Evolutionary conservation across 2,329 filamentous ascomycete genomes (phyloP), one percentile per base, ranked within the genome.

Genomic region (Massarina eburnea): DNA sequence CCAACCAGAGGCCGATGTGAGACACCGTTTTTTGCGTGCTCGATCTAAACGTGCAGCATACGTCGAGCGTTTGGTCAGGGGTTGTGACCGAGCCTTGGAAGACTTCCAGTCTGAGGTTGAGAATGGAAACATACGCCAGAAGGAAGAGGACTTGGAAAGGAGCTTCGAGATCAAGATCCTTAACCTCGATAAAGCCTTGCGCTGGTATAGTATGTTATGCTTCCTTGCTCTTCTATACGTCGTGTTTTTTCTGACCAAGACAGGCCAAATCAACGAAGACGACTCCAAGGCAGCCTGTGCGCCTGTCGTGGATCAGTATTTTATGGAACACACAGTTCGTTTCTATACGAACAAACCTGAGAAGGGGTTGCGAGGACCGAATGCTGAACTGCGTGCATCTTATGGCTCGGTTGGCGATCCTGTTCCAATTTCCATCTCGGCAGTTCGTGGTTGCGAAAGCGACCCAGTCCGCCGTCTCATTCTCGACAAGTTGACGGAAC

Each of bases 271-370:
- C 7, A 34, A 35, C 22, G 37, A 33, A 3, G 27, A 44, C 15
- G 49, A 52, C 22, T 40, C 26, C 39, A 33, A 40, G 10, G 37
- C 38, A 6, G 39, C 42, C 4, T 18, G 37, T 10, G 45, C 49
- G 14, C 42, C 41, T 8, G 27, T 12, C 8, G 42, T 45, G 2
- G 8, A 20, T 9, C 39, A 15, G 15, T 43, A 22, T 22, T 33
- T 41, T 21, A 46, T 52, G 45, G 48, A 51, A 14, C 33, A 45
- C 12, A 32, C 34, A 2, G 40, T 41, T 17, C 47, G 50, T 12
- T 26, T 21, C 10, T 18, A 36, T 17, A 14, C 45, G 26, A 5
- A 32, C 1, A 8, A 15, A 17, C 12, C 34, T n/a, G 36, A 15
- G 3, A 32, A 15, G 18, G 26, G 35, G 12, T 3, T 12, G 3